phyloP scores from a whole-genome alignment of 176 grass and related monocot genomes.

The Cymbopogon citratus region DNA sequence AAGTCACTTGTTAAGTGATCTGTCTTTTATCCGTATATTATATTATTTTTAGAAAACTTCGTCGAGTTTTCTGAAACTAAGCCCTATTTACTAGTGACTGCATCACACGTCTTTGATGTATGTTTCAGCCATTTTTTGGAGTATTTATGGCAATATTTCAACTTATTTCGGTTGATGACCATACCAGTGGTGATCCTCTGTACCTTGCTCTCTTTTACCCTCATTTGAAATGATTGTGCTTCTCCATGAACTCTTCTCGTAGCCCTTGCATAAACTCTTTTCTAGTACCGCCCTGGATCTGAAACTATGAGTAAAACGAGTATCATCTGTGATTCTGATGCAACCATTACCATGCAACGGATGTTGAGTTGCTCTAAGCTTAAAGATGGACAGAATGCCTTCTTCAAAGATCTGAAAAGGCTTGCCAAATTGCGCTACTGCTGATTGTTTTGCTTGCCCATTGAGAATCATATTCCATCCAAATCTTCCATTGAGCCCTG shows the following conservation, averaged over 20 bases:
- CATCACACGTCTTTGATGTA: neutral
- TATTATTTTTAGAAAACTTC: neutral
- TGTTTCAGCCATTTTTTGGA: neutral
- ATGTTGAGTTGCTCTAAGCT: neutral
- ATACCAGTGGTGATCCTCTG: neutral
- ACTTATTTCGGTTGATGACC: neutral
- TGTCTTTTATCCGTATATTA: neutral
- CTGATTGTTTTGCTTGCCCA: neutral
- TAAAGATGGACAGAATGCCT: neutral
- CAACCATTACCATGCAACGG: neutral
- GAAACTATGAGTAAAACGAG: neutral
- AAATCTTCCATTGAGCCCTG: neutral
- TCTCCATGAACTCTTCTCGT: neutral
- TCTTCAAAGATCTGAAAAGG: slow-evolving; percentile 1
- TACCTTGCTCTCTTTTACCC: neutral
- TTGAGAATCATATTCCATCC: neutral
- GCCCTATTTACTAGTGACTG: neutral
- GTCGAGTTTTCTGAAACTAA: too few relatives aligned
- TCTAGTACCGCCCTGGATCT: neutral
- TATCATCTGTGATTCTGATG: neutral
- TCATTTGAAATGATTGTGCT: neutral
- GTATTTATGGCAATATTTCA: neutral
- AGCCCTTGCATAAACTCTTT: neutral
- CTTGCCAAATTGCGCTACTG: neutral
- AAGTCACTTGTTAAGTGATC: neutral